Evolutionary conservation across 805 yeast genomes (phyloP).

Genomic region (Yarrowia sp.): DNA sequence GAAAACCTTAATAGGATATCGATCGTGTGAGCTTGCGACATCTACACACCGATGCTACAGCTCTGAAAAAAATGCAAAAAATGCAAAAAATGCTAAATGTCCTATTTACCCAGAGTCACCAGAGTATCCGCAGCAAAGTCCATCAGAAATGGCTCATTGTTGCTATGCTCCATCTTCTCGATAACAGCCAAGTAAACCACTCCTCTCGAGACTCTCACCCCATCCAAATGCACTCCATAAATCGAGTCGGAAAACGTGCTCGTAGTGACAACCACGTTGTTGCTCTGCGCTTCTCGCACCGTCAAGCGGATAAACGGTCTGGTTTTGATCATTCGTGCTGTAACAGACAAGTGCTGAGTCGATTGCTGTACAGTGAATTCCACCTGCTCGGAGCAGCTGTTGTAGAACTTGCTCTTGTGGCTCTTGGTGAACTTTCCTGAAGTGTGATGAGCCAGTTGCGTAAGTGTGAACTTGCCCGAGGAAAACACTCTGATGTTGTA

Average conservation of each 20-base stretch:
- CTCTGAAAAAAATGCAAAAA: too few species aligned
- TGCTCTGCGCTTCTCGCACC: background rate
- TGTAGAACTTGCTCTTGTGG: background rate
- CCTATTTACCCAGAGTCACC: background rate
- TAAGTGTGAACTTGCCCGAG: background rate
- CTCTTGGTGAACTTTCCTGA: slow-evolving; percentile 7
- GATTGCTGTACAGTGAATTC: slow-evolving; percentile 7
- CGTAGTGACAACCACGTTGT: background rate
- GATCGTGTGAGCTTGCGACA: too few species aligned
- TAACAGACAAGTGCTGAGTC: background rate
- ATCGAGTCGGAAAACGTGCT: slow-evolving; percentile 12
- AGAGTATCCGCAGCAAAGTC: background rate
- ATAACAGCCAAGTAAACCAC: background rate
- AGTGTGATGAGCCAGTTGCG: background rate
- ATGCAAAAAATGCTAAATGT: too few species aligned
- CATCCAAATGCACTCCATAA: slow-evolving; percentile 9
- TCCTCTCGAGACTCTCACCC: background rate
- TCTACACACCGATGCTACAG: too few species aligned
- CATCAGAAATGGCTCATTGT: background rate
- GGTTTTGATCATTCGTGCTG: background rate
- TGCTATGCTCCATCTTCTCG: slow-evolving; percentile 13
- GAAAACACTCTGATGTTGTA: background rate
- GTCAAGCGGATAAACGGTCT: background rate
- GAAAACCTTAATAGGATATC: too few species aligned
- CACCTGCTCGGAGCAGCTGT: slow-evolving; percentile 17